Evolutionary conservation across 345 rosid genomes (phyloP).

Genomic region (Arabis hirsuta): DNA sequence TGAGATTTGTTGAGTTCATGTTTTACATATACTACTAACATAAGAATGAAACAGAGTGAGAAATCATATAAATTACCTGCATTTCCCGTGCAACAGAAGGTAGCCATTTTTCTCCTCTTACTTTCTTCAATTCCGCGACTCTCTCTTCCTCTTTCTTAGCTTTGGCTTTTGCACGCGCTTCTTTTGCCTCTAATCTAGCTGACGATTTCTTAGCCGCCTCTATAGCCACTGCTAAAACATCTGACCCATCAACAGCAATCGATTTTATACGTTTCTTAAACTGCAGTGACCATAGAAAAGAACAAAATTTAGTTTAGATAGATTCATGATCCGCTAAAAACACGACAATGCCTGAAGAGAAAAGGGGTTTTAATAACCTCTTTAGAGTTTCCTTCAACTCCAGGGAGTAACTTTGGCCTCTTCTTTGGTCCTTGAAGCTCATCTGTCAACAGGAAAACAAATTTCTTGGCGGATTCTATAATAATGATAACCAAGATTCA

Average conservation of each 20-base stretch:
- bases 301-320: background rate
- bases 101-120: constrained; percentile 90
- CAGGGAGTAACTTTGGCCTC: constrained; percentile 79
- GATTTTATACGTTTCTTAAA: constrained; percentile 58
- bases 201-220: constrained; percentile 56
- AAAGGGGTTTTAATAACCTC: constrained; percentile 50
- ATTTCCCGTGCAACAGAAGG: constrained; percentile 68
- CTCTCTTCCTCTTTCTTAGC: constrained; percentile 83
- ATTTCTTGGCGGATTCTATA: background rate
- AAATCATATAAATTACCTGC: constrained; percentile 42
- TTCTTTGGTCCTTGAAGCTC: constrained; percentile 65
- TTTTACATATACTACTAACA: background rate
- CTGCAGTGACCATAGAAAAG: constrained; percentile 45
- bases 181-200: constrained; percentile 67
- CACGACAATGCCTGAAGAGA: constrained; percentile 20
- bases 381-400: constrained; percentile 60
- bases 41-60: background rate
- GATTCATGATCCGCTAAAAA: background rate
- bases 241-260: constrained; percentile 65
- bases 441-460: constrained; percentile 46
- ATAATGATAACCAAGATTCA: constrained; percentile 2
- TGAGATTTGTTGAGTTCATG: constrained; percentile 12
- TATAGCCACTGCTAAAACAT: constrained; percentile 65
- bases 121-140: constrained; percentile 65
- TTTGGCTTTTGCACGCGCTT: constrained; percentile 66